Evolutionary conservation across 805 yeast species (phyloP), one percentile per base, ranked within the genome.

Genomic region (Kodamaea neixiangensis): DNA sequence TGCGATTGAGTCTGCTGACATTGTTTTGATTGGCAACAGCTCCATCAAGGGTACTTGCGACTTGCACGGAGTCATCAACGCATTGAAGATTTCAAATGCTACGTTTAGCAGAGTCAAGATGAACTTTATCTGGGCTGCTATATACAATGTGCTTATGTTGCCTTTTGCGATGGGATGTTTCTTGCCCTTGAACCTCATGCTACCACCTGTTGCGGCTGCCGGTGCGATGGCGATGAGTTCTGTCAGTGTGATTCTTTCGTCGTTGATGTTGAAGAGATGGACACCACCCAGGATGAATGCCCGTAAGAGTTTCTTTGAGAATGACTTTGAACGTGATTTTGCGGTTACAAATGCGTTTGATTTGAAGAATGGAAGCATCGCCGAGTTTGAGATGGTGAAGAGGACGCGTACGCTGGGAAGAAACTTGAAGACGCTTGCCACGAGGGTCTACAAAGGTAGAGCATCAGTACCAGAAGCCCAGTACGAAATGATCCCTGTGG

Each of bases 151-250:
- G 14, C 71, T 88, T 22, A 93, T 94, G 86, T 77, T 93, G 33
- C 99, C 98, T 2, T 79, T 93, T 58, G 97, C 98, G 0, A 93
- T 96, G 85, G 97, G 97, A 1, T 79, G 86, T n/a, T 75, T 93
- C 49, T 68, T 80, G 29, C 96, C 96, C 1, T 83, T 86, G 69
- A 85, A 87, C 34, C 75, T 89, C 46, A 80, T 86, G 48, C 70
- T 92, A 58, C 89, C 89, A 47, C 99, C 98, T 2, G 84, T 89
- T 64, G 81, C 89, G 63, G 98, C 98, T 0, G 90, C 94, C 39
- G 80, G 85, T 11, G 87, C 97, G 1, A 94, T 94, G 98, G 96
- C 97, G 0, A 76, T 90, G 60, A 89, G 97, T 56, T 89, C 97
- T 1, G 85, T 90, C 1, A 87, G 96, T 59, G 98, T 93, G 18